Percentiles rank a stretch among this genome's conserved stretches.
Conservation (phyloP, 2,329 filamentous ascomycete species). For the Colletotrichum plurivorum region DNA sequence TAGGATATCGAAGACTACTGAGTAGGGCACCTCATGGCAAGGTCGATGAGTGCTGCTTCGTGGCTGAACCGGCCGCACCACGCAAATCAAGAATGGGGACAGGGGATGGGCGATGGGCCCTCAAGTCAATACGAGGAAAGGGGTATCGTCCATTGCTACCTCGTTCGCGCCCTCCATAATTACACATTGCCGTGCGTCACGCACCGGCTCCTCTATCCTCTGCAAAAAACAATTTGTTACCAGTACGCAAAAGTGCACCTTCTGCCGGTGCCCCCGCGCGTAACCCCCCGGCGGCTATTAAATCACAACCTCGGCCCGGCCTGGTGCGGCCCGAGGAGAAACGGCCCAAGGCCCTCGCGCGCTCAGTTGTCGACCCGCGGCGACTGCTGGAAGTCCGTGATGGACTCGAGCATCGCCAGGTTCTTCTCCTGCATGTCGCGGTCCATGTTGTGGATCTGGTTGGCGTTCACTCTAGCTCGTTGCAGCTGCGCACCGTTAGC, state of each 20-base stretch:
- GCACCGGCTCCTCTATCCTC: conserved; percentile 25
- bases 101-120: no score
- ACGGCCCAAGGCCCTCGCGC: conserved; percentile 16
- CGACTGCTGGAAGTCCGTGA: conserved; percentile 42
- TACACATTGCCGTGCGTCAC: conserved; percentile 28
- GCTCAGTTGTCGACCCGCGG: conserved; percentile 29
- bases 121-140: conserved; percentile 23
- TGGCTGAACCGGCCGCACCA: no score
- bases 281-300: conserved; percentile 34
- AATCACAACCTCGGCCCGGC: conserved; percentile 36
- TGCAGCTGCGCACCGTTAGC: conserved; percentile 45
- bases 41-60: no score
- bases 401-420: conserved; percentile 50
- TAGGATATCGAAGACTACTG: no score
- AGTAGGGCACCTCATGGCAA: no score
- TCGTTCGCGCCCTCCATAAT: conserved; percentile 37
- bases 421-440: conserved; percentile 70
- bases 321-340: conserved; percentile 34
- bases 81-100: no score
- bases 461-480: conserved; percentile 55
- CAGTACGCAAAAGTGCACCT: conserved; percentile 36
- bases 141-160: conserved; percentile 43
- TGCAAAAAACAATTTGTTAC: conserved; percentile 26
- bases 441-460: conserved; percentile 68
- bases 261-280: background rate